Percentiles rank a stretch among this genome's conserved stretches.
These are phyloP conservation scores for Ceriops zippeliana DNA, from an alignment of 345 rosid species.

Conservation along the genomic window DNA sequence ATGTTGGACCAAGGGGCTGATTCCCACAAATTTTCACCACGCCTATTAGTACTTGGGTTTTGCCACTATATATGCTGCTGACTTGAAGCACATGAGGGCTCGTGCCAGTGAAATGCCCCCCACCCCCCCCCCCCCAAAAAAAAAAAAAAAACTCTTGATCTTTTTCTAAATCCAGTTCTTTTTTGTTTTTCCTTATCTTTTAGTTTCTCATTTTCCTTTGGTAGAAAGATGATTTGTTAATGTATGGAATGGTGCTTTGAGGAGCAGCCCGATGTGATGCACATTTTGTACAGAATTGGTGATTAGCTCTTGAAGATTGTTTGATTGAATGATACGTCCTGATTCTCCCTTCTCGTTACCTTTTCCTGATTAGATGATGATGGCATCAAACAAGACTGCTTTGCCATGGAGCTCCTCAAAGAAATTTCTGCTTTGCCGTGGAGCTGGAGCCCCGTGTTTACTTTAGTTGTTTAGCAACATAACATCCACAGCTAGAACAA, in stretches of 20 bases:
- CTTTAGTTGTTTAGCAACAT: too few relatives aligned
- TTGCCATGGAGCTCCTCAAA: too few relatives aligned
- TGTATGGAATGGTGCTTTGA: constrained; percentile 28
- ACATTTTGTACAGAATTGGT: constrained; percentile 31
- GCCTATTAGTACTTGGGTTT: constrained; percentile 17
- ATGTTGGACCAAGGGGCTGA: not conserved
- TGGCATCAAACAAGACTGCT: too few relatives aligned
- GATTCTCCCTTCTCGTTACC: not conserved
- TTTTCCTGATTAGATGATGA: too few relatives aligned
- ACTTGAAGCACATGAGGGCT: constrained; percentile 30
- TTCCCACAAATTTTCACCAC: constrained; percentile 13
- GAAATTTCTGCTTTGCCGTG: too few relatives aligned
- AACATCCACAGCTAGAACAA: too few relatives aligned
- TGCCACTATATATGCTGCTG: constrained; percentile 29
- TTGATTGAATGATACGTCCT: constrained; percentile 17
- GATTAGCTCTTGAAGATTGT: not conserved
- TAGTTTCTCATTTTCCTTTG: not conserved
- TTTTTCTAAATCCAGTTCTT: not conserved
- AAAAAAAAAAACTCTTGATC: not conserved
- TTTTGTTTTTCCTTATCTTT: not conserved
- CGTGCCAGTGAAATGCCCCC: too few relatives aligned
- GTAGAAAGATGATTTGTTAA: constrained; percentile 36
- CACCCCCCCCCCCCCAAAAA: too few relatives aligned
- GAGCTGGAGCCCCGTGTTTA: too few relatives aligned
- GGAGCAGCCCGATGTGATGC: constrained; percentile 5